Evolutionary conservation across 129 eudicot genomes (phyloP), one percentile per base, ranked within the genome.

Genomic region (Tagetes patula): DNA sequence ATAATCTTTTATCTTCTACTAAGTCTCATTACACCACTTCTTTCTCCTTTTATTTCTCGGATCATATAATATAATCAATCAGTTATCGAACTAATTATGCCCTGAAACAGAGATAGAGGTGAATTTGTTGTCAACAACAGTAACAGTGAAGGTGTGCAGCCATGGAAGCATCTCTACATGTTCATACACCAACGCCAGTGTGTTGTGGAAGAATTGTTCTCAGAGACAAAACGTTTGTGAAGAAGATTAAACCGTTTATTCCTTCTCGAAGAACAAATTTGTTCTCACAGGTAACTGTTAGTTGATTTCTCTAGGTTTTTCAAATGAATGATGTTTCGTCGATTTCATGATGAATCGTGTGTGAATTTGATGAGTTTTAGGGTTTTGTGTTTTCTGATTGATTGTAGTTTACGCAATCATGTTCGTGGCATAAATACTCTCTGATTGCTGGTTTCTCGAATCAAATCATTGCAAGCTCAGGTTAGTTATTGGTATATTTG

Each of bases 381-480:
- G 82, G 77, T 70, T 78, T 64, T 69, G 10, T 38, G 60, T 31
- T 41, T 60, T 71, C 10, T 66, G 45, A 41, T 58, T 6, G 9
- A 52, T 70, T 71, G 55, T 66, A 78, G 82, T 78, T 78, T 63
- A 78, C 81, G 55, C 90, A 84, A 96, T 81, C 86, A 47, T 79
- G 81, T 63, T 71, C 73, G 10, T 79, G 82, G 82, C 69, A 65
- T 64, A 68, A 74, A 77, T 84, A 77, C 76, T 81, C 75, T 64
- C 65, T 65, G 71, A 76, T 68, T 33, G 85, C 82, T 64, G 83
- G 89, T 40, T 75, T 84, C 70, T 81, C 91, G 2, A 69, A 72
- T 71, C 83, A 69, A 75, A 70, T 87, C 72, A 68, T 75, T 75
- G 96, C 98, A 63, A 85, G 86, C 84, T 85, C 88, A 86, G 96